A percentile compares a stretch with the other conserved stretches of the same genome.
phyloP scores from a whole-genome alignment of 805 yeast genomes.

The Metschnikowia cubensis region DNA sequence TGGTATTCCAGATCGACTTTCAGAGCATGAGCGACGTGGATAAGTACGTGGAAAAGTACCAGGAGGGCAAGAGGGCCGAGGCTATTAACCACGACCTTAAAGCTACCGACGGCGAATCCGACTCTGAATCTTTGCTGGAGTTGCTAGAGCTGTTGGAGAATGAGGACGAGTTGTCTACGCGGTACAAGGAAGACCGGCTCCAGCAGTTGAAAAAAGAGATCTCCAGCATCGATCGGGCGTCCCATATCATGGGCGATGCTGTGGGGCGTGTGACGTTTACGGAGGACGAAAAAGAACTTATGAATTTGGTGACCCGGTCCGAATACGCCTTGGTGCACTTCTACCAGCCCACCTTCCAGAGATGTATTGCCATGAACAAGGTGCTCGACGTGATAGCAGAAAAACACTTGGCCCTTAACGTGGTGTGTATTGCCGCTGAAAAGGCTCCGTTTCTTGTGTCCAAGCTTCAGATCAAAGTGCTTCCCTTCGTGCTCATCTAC shows the following conservation, averaged over 20 bases:
- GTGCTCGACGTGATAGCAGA: slow-evolving; percentile 45
- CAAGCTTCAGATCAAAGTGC: slow-evolving; percentile 57
- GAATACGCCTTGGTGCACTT: slow-evolving; percentile 51
- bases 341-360: slow-evolving; percentile 53
- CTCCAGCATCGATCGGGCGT: slow-evolving; percentile 28
- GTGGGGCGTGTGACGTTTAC: slow-evolving; percentile 29
- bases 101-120: slow-evolving; percentile 30
- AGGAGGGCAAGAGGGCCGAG: slow-evolving; percentile 32
- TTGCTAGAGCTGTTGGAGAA: slow-evolving; percentile 40
- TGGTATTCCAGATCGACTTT: no score
- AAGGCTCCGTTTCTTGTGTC: slow-evolving; percentile 70
- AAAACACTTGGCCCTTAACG: slow-evolving; percentile 53
- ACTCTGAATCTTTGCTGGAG: slow-evolving; percentile 39
- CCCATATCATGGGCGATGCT: slow-evolving; percentile 31
- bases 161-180: slow-evolving; percentile 35
- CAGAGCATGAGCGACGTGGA: slow-evolving; percentile 33
- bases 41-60: slow-evolving; percentile 41
- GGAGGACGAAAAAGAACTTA: slow-evolving; percentile 52
- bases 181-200: slow-evolving; percentile 61
- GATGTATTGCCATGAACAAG: slow-evolving; percentile 58
- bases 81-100: slow-evolving; percentile 5
- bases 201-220: slow-evolving; percentile 49
- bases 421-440: slow-evolving; percentile 54
- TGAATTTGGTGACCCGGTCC: slow-evolving; percentile 45
- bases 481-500: slow-evolving; percentile 69